Evolutionary conservation across 148 eudicot genomes (phyloP).

Genomic region (Chenopodium suecicum): DNA sequence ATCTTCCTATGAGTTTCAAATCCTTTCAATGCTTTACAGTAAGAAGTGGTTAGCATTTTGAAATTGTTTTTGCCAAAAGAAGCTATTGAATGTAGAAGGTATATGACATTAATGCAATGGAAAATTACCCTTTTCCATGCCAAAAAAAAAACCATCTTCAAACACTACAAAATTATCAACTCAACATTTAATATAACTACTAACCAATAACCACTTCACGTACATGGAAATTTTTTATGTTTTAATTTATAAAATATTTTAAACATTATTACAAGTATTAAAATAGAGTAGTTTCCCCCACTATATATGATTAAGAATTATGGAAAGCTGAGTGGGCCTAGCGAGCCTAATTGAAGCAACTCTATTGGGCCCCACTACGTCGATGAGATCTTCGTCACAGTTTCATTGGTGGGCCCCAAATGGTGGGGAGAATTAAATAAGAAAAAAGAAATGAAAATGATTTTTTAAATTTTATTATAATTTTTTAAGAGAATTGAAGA

Average conservation of each 20-base stretch:
- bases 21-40: too few relatives aligned
- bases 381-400: constrained; percentile 10
- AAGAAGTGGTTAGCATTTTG: too few relatives aligned
- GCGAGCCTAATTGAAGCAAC: background rate
- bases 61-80: background rate
- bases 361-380: constrained; percentile 7
- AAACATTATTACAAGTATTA: too few relatives aligned
- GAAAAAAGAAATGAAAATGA: too few relatives aligned
- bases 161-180: background rate
- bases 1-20: too few relatives aligned
- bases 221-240: background rate
- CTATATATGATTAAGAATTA: background rate
- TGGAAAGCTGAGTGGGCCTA: background rate
- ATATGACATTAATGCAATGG: background rate
- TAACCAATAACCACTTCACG: background rate
- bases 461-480: too few relatives aligned
- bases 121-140: background rate
- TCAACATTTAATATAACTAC: background rate
- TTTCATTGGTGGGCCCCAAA: constrained; percentile 21
- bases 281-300: background rate
- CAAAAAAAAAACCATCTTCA: background rate
- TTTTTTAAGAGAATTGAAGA: background rate
- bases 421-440: background rate
- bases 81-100: background rate
- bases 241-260: too few relatives aligned